Conservation (phyloP, 176 grass and related monocot genomes). For the Lolium perenne region DNA sequence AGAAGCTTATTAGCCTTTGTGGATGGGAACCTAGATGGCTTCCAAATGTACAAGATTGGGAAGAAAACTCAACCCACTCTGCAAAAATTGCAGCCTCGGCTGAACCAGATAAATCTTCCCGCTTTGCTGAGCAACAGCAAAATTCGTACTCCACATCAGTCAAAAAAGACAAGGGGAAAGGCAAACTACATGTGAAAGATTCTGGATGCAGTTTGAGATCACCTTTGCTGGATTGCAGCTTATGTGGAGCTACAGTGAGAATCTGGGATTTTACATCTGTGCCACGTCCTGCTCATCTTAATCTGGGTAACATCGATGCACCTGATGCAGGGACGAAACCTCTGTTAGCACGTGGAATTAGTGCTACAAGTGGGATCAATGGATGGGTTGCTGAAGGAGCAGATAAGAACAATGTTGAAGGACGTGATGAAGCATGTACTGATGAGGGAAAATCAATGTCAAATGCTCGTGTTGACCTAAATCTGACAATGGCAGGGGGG, state of each 20-base stretch:
- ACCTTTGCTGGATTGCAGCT: conserved; percentile 95
- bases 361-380: conserved; percentile 91
- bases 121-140: conserved; percentile 50
- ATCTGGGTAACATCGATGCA: conserved; percentile 52
- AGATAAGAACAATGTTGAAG: conserved; percentile 70
- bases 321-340: conserved; percentile 68
- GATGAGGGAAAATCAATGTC: conserved; percentile 73
- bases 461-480: conserved; percentile 91
- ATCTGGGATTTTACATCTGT: conserved; percentile 83
- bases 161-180: conserved; percentile 85
- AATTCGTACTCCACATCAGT: conserved; percentile 64
- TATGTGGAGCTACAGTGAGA: conserved; percentile 93
- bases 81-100: conserved; percentile 68
- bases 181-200: conserved; percentile 68
- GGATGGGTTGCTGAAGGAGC: conserved; percentile 67
- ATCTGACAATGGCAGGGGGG: conserved; percentile 86
- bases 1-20: conserved; percentile 97
- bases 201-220: conserved; percentile 77
- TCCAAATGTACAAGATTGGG: conserved; percentile 94
- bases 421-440: conserved; percentile 73
- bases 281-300: conserved; percentile 67
- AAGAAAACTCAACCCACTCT: conserved; percentile 95
- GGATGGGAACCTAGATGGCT: conserved; percentile 99
- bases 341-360: conserved; percentile 71
- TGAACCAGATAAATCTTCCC: conserved; percentile 55